Evolutionary conservation across 2,329 filamentous ascomycete species (phyloP).

Genomic region (Ophiostoma piceae): DNA sequence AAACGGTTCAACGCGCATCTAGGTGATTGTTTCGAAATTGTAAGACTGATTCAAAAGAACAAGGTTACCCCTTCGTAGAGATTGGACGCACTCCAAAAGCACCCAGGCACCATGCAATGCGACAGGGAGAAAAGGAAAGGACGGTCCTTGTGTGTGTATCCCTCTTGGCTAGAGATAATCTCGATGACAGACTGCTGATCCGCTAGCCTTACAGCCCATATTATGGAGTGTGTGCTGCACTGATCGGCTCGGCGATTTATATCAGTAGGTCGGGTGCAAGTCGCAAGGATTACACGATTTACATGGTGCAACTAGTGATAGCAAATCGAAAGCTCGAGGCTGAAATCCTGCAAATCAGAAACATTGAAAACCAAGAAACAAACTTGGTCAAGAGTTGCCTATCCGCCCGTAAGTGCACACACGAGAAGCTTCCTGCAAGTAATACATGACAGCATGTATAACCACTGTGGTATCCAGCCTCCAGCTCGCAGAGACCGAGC

Average conservation of each 20-base stretch:
- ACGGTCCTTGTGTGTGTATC: background rate
- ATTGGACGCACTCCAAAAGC: background rate
- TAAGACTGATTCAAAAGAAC: background rate
- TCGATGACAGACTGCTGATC: slow-evolving; percentile 10
- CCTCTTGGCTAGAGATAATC: background rate
- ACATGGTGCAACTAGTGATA: background rate
- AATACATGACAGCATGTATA: background rate
- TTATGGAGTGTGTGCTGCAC: background rate
- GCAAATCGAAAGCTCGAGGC: background rate
- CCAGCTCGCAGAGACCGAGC: background rate
- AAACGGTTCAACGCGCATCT: background rate
- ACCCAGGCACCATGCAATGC: background rate
- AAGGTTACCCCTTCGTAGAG: background rate
- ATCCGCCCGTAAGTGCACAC: background rate
- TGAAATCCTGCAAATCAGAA: background rate
- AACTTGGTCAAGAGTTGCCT: background rate
- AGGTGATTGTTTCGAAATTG: background rate
- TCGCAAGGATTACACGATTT: background rate
- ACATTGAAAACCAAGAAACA: background rate
- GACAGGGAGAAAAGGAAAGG: background rate
- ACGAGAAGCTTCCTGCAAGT: background rate
- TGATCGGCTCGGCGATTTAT: background rate
- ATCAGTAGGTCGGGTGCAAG: background rate
- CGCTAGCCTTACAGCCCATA: background rate
- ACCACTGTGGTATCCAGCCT: too few relatives aligned